Base-by-base conservation (phyloP, 805 yeast species). In the Metschnikowia lochheadii region DNA sequence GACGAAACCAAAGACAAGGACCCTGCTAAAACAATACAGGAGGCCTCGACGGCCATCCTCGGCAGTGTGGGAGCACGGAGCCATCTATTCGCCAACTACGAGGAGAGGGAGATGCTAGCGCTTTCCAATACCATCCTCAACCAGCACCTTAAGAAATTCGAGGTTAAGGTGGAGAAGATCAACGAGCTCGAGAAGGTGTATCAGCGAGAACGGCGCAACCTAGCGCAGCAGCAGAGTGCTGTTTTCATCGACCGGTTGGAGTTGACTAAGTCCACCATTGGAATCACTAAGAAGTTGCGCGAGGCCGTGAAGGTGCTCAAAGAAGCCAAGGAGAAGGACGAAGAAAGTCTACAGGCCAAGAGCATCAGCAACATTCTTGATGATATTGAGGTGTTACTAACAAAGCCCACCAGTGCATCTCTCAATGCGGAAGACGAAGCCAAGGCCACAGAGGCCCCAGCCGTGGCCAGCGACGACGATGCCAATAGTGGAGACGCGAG, bases 31-130 rank as follows among this genome's bases (percentile, higher is more conserved):
- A 67, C 66, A 37, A 62, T 82, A 17, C 76, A 79, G 59, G 86
- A 84, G 49, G 87, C 87, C 2, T 81, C 87, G 0, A 72, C 81
- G 6, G 70, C 83, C n/a, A 84, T 94, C 0, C 72, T 91, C 50
- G 91, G 95, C 3, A 72, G 87, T 10, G 69, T 87, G 36, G 96
- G 94, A 3, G 84, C 89, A 1, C 79, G 94, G 53, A 78, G 94
- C 23, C 89, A 87, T 62, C 77, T 87, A 18, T 86, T 89, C 67
- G 88, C 92, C 5, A 81, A 83, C 4, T 83, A 81, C 62, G 95
- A 88, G 65, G 96, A 89, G 61, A 74, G 90, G 53, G 89, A 85
- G 62, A 81, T 83, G 83, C 77, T 82, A 57, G 80, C 78, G 48
- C 65, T 84, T 20, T 68, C 85, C 11, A 73, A 77, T 26, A 76